Base-by-base conservation (phyloP, 495 filamentous ascomycete species). In the Pseudoneurospora amorphoporcata region DNA sequence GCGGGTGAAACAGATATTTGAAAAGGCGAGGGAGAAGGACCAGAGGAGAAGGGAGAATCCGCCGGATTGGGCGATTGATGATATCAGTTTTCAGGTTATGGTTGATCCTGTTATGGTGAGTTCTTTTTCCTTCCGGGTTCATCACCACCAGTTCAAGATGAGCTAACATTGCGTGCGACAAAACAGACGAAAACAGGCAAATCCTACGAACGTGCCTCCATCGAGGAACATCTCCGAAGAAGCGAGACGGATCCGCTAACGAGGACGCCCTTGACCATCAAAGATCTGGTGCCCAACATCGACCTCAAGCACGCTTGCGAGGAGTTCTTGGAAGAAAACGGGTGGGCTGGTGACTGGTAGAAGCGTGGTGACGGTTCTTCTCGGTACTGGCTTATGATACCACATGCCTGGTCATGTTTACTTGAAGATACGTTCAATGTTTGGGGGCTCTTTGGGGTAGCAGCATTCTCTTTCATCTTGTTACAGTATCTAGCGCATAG, bases 331-430 rank as follows among this genome's bases (percentile, higher is more conserved):
- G 84, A 91, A 16, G 84, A 92, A 72, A 97, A 97, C 79, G 95
- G 95, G 37, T 98, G 95, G 95, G 92, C 94, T 19, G 92, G 91
- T 9, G 95, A 98, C 78, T 99, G 91, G 89, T 98, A 82, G 74
- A 39, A n/a, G 14, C 61, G 14, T 32, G 68, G 12, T 32, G n/a
- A 39, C 3, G 17, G 29, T 41, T 61, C 41, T 29, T 68, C 39
- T 39, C 14, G 14, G 7, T 65, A 35, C 29, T 8, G 6, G 14
- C 14, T 17, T 65, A 8, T 12, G 29, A 8, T 32, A 2, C 14
- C 6, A 35, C 53, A 2, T 6, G 29, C 29, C 14, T 65, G 29
- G 53, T 10, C 7, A 10, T 35, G 12, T 35, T 35, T 58, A 29
- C 8, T 61, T 17, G 5, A 61, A 23, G 19, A 29, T 12, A 23